These are phyloP conservation scores for Trametes hirsuta DNA, from an alignment of 1,284 basidiomycete species.

Conservation along the genomic window DNA sequence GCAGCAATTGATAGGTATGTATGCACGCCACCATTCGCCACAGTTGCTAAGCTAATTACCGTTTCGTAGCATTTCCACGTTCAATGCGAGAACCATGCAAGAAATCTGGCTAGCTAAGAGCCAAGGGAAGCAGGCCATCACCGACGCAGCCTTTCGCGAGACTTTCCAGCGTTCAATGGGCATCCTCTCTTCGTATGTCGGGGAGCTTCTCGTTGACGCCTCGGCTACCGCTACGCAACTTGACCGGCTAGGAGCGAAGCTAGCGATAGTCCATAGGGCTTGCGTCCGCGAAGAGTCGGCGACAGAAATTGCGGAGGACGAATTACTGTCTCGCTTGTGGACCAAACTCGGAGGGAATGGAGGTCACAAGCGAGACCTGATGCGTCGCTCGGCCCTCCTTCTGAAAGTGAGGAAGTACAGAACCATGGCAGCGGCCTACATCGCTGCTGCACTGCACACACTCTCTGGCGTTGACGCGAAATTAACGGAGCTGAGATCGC, in stretches of 20 bases:
- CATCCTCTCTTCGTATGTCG: neutral
- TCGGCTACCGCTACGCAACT: neutral
- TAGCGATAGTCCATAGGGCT: neutral
- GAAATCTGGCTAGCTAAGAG: neutral
- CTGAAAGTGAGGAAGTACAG: neutral
- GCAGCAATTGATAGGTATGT: slow-evolving; percentile 1
- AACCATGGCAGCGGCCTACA: neutral
- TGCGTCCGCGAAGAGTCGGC: neutral
- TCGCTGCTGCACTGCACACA: neutral
- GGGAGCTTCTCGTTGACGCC: neutral
- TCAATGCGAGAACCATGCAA: neutral
- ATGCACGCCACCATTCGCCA: neutral
- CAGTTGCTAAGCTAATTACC: neutral
- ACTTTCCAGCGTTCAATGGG: neutral
- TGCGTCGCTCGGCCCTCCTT: neutral
- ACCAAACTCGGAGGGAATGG: neutral
- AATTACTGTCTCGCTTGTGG: slow-evolving; percentile 2
- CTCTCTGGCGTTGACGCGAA: neutral
- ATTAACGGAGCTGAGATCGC: neutral
- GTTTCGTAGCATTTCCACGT: neutral
- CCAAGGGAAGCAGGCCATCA: neutral
- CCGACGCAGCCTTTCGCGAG: neutral
- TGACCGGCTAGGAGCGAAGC: neutral
- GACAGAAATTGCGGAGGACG: neutral
- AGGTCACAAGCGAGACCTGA: neutral